Conservation (phyloP, 2,329 filamentous ascomycete species). For the Aspergillus sp. region DNA sequence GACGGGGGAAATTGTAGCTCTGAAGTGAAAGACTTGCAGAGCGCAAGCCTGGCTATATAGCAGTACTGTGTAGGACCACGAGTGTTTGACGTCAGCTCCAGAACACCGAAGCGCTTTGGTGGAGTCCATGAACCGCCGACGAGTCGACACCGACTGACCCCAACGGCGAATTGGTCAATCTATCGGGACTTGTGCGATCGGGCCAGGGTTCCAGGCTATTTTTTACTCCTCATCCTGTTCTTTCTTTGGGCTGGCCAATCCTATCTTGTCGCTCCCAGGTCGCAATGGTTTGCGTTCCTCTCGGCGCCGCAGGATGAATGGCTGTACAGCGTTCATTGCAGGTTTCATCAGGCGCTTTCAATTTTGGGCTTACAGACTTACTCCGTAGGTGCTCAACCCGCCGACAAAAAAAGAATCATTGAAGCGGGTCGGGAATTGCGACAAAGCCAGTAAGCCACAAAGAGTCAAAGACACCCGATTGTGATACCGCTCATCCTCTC, state of each 20-base stretch:
- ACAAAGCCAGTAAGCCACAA: neutral
- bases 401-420: neutral
- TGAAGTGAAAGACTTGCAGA: neutral
- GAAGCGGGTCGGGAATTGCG: neutral
- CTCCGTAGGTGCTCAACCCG: neutral
- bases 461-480: neutral
- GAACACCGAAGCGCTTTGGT: constrained; percentile 14
- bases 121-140: constrained; percentile 4
- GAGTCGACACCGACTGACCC: neutral
- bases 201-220: neutral
- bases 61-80: neutral
- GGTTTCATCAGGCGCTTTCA: constrained; percentile 5
- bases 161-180: neutral
- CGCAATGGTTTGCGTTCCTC: neutral
- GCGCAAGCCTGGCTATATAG: neutral
- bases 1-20: neutral
- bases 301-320: constrained; percentile 2
- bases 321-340: neutral
- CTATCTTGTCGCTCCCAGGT: neutral
- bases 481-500: neutral
- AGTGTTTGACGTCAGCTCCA: constrained; percentile 20
- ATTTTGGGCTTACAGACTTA: neutral
- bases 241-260: constrained; percentile 6
- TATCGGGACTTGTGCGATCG: neutral
- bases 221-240: neutral